Conservation (phyloP, 306 rosid genomes). For the Inga laurina region DNA sequence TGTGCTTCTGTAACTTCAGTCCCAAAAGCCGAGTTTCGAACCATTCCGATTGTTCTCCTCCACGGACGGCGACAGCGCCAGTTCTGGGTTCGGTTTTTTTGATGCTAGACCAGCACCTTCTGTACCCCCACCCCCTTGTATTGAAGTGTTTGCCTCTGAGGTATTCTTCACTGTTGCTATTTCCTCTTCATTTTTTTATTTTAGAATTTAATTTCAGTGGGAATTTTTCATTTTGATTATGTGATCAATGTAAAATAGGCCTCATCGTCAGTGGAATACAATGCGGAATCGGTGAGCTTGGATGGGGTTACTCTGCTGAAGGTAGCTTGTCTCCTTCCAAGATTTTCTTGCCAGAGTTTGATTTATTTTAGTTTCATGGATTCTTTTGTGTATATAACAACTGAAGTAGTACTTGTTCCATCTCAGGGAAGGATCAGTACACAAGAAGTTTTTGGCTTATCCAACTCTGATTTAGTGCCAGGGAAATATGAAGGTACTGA, state of each 20-base stretch:
- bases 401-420: neutral
- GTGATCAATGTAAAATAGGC: conserved; percentile 32
- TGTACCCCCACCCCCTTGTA: conserved; percentile 68
- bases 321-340: conserved; percentile 43
- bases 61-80: conserved; percentile 30
- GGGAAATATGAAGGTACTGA: conserved; percentile 79
- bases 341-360: neutral
- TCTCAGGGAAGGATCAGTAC: conserved; percentile 77
- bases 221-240: conserved; percentile 1
- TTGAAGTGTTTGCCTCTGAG: conserved; percentile 75
- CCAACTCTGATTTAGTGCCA: conserved; percentile 90
- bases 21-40: conserved; percentile 49
- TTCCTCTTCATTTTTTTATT: neutral
- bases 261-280: conserved; percentile 45
- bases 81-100: conserved; percentile 49
- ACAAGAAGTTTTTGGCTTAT: conserved; percentile 79
- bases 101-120: conserved; percentile 50
- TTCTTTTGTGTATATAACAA: neutral
- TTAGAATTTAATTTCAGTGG: neutral
- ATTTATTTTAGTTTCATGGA: neutral
- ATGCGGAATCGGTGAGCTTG: conserved; percentile 56
- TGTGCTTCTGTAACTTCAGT: neutral
- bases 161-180: conserved; percentile 29
- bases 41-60: conserved; percentile 65
- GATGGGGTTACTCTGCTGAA: conserved; percentile 74